Base-by-base conservation (phyloP, 345 rosid genomes). In the Euphorbia tirucalli region DNA sequence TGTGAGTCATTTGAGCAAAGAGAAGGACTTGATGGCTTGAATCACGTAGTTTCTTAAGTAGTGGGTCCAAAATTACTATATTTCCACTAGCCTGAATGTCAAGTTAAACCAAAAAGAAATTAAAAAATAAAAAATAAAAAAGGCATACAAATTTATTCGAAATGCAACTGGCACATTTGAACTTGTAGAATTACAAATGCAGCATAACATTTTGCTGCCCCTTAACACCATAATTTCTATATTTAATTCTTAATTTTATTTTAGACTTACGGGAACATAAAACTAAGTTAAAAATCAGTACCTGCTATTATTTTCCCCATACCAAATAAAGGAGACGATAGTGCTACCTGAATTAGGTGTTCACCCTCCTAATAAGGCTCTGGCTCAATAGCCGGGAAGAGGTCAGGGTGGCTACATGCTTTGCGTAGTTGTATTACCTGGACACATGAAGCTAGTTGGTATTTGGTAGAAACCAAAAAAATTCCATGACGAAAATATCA, bases 321-420 rank as follows among this genome's bases (percentile, higher is more conserved):
- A 25, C 19, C 31, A 60, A 15, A 55, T 27, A 56, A 56, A 56
- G 61, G 44, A 72, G 54, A 71, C 30, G 66, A 61, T 21, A 73
- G 25, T 31, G 68, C 19, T 82, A 93, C 97, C 98, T 91, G 92
- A 78, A 87, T 87, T 44, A 93, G 89, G 80, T 93, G 98, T 60
- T 31, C 97, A 61, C 92, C 98, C 75, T 91, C 98, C 87, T 91
- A 86, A 67, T 80, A 93, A 64, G 98, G 98, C 79, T 91, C 97
- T 8, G 98, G 92, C 79, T 93, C 97, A 57, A 93, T 93, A 65
- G 97, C 93, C 58, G 92, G 96, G 79, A 93, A 93, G 73, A 93
- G 91, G 77, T 91, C 91, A 74, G 98, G 97, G 77, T 91, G 98
- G 83, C 98, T 91, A 75, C 96, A 91, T 65, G 97, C 89, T 87